Conservation (phyloP, 441 rosid species). For the Populus trichocarpa region DNA sequence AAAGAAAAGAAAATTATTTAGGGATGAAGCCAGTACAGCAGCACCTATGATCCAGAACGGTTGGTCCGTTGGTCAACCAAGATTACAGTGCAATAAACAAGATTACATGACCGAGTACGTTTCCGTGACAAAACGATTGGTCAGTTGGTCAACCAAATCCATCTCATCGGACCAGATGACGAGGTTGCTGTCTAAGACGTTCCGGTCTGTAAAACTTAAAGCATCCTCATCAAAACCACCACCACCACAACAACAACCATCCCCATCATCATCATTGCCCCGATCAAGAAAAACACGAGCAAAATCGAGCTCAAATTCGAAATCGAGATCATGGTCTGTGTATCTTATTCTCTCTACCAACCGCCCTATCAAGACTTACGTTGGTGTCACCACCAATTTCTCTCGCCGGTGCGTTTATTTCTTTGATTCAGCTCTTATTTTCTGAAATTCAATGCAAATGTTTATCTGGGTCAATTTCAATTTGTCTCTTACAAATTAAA, state of each 20-base stretch:
- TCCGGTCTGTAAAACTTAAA: slow-evolving; percentile 37
- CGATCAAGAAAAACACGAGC: slow-evolving; percentile 9
- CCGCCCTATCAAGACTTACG: slow-evolving; percentile 74
- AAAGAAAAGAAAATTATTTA: too few species aligned
- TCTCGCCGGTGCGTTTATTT: slow-evolving; percentile 48
- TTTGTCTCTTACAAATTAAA: not conserved
- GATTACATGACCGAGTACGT: not conserved
- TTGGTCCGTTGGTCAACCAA: too few species aligned
- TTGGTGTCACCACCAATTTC: slow-evolving; percentile 72
- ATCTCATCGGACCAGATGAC: slow-evolving; percentile 11
- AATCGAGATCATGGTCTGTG: slow-evolving; percentile 51
- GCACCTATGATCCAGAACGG: too few species aligned
- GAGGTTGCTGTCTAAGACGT: slow-evolving; percentile 40
- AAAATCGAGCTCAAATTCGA: slow-evolving; percentile 15
- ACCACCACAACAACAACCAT: slow-evolving; percentile 7
- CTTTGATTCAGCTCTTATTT: not conserved
- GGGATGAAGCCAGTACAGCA: too few species aligned
- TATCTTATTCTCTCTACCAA: slow-evolving; percentile 77
- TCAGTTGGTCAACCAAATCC: not conserved
- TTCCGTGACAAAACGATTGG: not conserved
- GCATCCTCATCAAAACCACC: slow-evolving; percentile 4
- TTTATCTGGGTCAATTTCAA: slow-evolving; percentile 18
- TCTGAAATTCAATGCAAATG: not conserved
- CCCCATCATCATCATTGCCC: not conserved
- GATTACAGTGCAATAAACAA: too few species aligned